These are phyloP conservation scores for Gossypium bickii DNA, from an alignment of 345 rosid genomes.

Conservation along the genomic window DNA sequence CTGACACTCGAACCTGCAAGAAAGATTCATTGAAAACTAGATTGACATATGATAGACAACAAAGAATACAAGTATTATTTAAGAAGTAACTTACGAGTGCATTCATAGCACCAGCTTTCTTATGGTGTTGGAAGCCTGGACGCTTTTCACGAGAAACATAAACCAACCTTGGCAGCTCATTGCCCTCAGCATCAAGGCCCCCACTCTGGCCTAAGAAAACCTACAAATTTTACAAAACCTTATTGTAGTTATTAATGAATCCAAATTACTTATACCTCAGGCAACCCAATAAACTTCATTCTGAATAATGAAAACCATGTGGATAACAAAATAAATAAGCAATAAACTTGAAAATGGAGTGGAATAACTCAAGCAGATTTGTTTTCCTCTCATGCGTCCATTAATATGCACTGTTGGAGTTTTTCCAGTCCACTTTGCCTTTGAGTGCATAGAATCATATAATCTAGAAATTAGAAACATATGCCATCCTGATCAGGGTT, in stretches of 20 bases:
- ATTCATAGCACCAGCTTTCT: constrained; percentile 98
- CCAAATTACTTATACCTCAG: background rate
- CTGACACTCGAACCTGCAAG: constrained; percentile 84
- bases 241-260: background rate
- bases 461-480: background rate
- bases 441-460: background rate
- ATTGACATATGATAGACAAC: constrained; percentile 6
- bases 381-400: background rate
- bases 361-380: background rate
- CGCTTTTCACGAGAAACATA: constrained; percentile 97
- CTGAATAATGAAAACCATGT: background rate
- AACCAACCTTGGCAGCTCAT: constrained; percentile 84
- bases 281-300: background rate
- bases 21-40: background rate
- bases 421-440: background rate
- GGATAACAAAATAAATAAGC: background rate
- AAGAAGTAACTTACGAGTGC: constrained; percentile 52
- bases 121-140: constrained; percentile 96
- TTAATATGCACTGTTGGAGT: background rate
- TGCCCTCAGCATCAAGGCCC: constrained; percentile 91
- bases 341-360: background rate
- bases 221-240: constrained; percentile 33
- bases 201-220: constrained; percentile 97
- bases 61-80: constrained; percentile 1
- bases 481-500: background rate